Base-by-base conservation (phyloP, 116 monocot genomes). In the Dioscorea cayenensis region DNA sequence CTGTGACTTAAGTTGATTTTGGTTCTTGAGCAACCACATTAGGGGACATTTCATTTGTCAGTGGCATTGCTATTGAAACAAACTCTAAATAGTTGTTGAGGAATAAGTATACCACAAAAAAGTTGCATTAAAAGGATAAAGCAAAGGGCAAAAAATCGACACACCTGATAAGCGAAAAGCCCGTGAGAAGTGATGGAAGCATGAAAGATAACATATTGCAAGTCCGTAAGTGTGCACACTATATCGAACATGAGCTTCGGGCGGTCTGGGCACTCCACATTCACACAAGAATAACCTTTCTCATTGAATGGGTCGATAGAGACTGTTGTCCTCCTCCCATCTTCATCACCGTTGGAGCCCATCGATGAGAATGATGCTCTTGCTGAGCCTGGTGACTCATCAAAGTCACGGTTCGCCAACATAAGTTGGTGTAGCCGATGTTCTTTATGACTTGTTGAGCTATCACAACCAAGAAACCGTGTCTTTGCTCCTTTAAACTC, bases 211-310 rank as follows among this genome's bases (percentile, higher is more conserved):
- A 77, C 75, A 51, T 84, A 86, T 5, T 90, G 78, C 86, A 90
- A 66, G 63, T 90, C 90, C 22, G 86, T 86, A 2, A 90, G 81
- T 6, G 86, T 84, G 75, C 90, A 90, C 13, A 90, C 81, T 18
- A 78, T 86, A 60, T 90, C 90, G 63, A 90, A 90, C 86, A 84
- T 90, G 63, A 90, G 84, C 71, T 79, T 90, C 1, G 86, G 78
- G 36, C 90, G 74, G 72, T 90, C 90, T 67, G 77, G 58, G 70
- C 86, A 83, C 61, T 90, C 67, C 36, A 90, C 75, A 60, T 76
- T 79, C 51, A 84, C 86, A 32, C 84, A 32, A 12, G 86, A 84
- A 66, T 86, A 90, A 22, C 79, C 77, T 77, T 72, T 90, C 76
- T 90, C 86, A 51, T 63, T 66, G 28, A 81, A 86, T 25, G 69